Percentiles rank a stretch among this genome's conserved stretches.
Evolutionary conservation across 345 rosid genomes (phyloP).

Genomic region (Rhodamnia argentea): DNA sequence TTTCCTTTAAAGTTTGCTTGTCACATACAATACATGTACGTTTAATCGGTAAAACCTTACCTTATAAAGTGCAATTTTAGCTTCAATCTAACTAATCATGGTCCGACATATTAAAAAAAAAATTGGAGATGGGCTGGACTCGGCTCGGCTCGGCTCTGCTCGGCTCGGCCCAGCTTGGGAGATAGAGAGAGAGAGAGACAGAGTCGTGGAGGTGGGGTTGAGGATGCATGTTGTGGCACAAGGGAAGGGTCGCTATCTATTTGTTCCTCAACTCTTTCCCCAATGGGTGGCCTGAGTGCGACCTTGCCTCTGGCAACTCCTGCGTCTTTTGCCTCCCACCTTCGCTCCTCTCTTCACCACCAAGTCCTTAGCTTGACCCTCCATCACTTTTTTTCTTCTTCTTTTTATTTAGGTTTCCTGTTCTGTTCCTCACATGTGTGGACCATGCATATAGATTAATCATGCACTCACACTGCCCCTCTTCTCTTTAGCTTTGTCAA

Average conservation of each 20-base stretch:
- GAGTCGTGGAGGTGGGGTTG: background rate
- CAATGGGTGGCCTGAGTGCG: conserved; percentile 41
- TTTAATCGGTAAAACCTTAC: background rate
- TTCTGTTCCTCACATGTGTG: conserved; percentile 6
- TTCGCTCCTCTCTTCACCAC: background rate
- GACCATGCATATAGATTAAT: conserved; percentile 7
- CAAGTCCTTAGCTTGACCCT: conserved; percentile 20
- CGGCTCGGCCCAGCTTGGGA: background rate
- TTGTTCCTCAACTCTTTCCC: conserved; percentile 36
- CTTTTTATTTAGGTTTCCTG: background rate
- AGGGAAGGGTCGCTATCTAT: conserved; percentile 26
- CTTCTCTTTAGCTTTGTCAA: background rate
- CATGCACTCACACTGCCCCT: background rate
- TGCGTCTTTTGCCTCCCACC: background rate
- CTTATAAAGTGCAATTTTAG: background rate
- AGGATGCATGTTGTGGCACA: conserved; percentile 1
- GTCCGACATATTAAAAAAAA: background rate
- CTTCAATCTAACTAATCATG: background rate
- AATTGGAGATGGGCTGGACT: background rate
- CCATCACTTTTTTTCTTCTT: background rate
- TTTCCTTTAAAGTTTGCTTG: background rate
- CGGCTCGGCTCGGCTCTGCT: no score
- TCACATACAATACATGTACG: background rate
- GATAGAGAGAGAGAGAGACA: background rate
- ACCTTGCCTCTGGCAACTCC: conserved; percentile 6